Percentiles rank a stretch among this genome's conserved stretches.
Conservation (phyloP, 495 filamentous ascomycete genomes). For the Penicillium arizonense region DNA sequence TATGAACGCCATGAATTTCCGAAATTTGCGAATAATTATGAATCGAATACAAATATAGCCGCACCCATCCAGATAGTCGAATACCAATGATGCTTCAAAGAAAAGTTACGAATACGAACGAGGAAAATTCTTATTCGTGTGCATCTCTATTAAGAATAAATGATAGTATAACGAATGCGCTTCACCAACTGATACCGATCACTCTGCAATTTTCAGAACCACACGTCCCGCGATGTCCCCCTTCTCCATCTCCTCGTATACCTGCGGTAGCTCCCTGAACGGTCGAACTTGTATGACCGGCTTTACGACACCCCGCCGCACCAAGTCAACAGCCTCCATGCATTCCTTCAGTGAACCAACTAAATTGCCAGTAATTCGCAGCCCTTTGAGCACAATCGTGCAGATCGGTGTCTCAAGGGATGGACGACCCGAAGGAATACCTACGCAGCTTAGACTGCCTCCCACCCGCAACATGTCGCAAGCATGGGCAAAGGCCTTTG, state of each 20-base stretch:
- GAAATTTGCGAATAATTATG: no score
- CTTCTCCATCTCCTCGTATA: constrained; percentile 49
- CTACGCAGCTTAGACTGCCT: constrained; percentile 49
- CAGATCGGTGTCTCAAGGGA: constrained; percentile 44
- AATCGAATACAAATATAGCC: no score
- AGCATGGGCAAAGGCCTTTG: constrained; percentile 45
- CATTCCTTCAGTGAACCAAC: constrained; percentile 51
- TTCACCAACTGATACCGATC: no score
- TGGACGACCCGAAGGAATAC: constrained; percentile 43
- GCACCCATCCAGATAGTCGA: no score
- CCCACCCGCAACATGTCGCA: constrained; percentile 51
- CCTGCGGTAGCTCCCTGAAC: constrained; percentile 41
- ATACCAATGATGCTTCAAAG: no score
- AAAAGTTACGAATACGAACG: no score
- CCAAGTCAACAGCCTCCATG: constrained; percentile 50
- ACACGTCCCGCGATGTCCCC: constrained; percentile 43
- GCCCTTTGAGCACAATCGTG: constrained; percentile 49
- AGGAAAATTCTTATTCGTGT: no score
- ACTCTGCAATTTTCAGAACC: constrained; percentile 33
- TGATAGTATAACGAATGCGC: no score
- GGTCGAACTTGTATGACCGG: constrained; percentile 42
- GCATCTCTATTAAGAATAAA: no score
- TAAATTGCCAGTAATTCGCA: constrained; percentile 45
- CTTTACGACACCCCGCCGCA: constrained; percentile 46
- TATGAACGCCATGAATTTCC: no score